Conservation (phyloP, 2,329 filamentous ascomycete species). For the Tolypocladium album region DNA sequence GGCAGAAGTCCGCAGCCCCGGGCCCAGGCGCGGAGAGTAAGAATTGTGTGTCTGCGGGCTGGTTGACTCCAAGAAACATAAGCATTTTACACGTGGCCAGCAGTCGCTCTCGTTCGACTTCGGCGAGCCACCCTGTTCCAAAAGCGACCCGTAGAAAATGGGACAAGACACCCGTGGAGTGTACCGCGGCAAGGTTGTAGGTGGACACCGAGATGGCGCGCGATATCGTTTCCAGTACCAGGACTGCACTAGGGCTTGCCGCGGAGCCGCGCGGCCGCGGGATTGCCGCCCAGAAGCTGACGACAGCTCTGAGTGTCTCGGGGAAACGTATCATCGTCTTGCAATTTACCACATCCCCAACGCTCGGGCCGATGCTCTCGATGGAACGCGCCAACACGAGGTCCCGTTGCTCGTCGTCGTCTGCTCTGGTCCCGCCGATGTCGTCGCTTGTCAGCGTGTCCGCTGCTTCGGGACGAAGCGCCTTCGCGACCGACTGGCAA, state of each 20-base stretch:
- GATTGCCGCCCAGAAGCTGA: constrained; percentile 54
- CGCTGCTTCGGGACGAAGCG: constrained; percentile 19
- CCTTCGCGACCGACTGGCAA: constrained; percentile 42
- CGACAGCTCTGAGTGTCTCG: constrained; percentile 51
- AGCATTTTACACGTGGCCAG: constrained; percentile 58
- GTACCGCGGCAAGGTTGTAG: constrained; percentile 60
- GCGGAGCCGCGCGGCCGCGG: constrained; percentile 33
- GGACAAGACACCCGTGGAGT: constrained; percentile 60
- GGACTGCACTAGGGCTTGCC: constrained; percentile 45
- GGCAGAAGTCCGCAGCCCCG: constrained; percentile 54
- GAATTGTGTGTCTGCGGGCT: constrained; percentile 72
- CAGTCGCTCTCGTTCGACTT: constrained; percentile 47
- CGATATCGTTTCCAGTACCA: constrained; percentile 54
- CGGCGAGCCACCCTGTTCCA: constrained; percentile 35
- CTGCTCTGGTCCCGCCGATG: constrained; percentile 9
- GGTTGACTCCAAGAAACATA: constrained; percentile 65
- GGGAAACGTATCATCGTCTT: constrained; percentile 46
- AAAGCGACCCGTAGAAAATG: constrained; percentile 56
- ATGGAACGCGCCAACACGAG: constrained; percentile 24
- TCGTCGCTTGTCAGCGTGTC: constrained; percentile 1
- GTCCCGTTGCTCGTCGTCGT: constrained; percentile 26
- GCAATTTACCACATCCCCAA: constrained; percentile 38
- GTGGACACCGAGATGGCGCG: constrained; percentile 50
- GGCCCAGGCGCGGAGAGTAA: constrained; percentile 46
- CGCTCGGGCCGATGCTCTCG: constrained; percentile 25